Evolutionary conservation across 495 filamentous ascomycete genomes (phyloP).

Genomic region (Aspergillus bertholletiae): DNA sequence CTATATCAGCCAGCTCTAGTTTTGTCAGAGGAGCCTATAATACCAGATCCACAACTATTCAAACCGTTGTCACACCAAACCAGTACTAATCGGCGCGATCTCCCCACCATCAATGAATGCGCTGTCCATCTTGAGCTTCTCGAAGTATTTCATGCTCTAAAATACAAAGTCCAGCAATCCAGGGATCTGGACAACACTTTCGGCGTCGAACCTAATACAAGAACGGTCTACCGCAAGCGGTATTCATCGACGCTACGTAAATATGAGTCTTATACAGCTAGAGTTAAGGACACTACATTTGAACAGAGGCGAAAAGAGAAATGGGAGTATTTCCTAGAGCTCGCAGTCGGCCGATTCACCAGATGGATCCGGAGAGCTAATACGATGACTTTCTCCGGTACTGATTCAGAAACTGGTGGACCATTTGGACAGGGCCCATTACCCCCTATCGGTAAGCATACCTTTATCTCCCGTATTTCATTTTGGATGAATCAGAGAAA

Average conservation of each 20-base stretch:
- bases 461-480: neutral
- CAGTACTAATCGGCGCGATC: neutral
- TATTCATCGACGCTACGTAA: neutral
- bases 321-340: constrained; percentile 17
- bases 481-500: neutral
- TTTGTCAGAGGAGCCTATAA: neutral
- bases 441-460: constrained; percentile 10
- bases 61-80: neutral
- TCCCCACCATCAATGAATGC: constrained; percentile 25
- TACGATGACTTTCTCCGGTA: neutral
- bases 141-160: constrained; percentile 23
- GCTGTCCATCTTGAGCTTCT: constrained; percentile 35
- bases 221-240: constrained; percentile 8
- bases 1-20: neutral
- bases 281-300: constrained; percentile 12
- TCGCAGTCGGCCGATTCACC: constrained; percentile 17
- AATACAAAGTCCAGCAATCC: constrained; percentile 5
- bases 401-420: neutral
- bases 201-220: neutral
- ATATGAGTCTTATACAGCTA: neutral
- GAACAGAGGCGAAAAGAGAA: constrained; percentile 6
- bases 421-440: neutral
- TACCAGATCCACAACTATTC: neutral
- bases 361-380: constrained; percentile 13
- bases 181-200: constrained; percentile 4